These are phyloP conservation scores for Kodamaea nitidulidarum DNA, from an alignment of 805 yeast genomes.

Conservation along the genomic window DNA sequence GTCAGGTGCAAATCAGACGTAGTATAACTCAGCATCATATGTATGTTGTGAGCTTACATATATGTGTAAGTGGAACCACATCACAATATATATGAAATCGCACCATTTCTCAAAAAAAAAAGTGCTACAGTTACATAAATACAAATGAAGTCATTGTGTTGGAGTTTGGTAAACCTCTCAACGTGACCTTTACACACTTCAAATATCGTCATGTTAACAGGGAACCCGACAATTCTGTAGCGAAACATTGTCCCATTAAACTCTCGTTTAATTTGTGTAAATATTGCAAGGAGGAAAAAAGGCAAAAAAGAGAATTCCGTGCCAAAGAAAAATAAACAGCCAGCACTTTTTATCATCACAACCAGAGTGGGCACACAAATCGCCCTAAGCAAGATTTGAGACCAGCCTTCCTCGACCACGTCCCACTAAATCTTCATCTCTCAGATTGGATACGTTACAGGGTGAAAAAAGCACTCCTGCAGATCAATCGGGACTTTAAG, in stretches of 20 bases:
- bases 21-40: no score
- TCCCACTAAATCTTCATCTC: neutral
- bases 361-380: conserved; percentile 2
- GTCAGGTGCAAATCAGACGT: no score
- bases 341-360: conserved; percentile 5
- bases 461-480: conserved; percentile 6
- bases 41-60: no score
- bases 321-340: conserved; percentile 3
- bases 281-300: conserved; percentile 1
- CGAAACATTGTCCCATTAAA: neutral
- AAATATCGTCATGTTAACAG: no score
- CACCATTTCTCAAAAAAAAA: no score
- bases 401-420: conserved; percentile 1
- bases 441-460: neutral
- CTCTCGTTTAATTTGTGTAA: conserved; percentile 1
- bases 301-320: neutral
- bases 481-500: conserved; percentile 1
- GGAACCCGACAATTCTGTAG: no score
- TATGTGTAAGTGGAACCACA: no score
- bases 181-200: no score
- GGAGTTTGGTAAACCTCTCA: no score
- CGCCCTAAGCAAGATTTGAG: neutral
- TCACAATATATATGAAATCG: no score
- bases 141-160: no score
- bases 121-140: no score